Evolutionary conservation across 2,329 filamentous ascomycete genomes (phyloP).

Genomic region (Colletotrichum sp.): DNA sequence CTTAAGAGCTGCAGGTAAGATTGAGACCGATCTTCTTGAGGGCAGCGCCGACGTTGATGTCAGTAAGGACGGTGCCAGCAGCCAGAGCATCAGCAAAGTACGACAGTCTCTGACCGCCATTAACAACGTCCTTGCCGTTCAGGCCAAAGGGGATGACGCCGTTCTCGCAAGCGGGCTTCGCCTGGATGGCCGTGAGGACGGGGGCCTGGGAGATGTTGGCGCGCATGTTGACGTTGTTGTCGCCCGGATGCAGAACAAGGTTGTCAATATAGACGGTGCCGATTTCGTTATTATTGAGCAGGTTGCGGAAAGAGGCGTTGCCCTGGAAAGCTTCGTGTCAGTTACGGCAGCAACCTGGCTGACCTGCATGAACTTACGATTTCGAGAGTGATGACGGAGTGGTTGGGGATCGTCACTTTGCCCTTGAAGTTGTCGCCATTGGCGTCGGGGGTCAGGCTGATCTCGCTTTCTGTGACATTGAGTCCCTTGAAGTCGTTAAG

Average conservation of each 20-base stretch:
- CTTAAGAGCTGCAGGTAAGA: background rate
- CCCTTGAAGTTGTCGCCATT: slow-evolving; percentile 67
- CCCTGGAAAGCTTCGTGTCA: slow-evolving; percentile 46
- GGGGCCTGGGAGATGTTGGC: slow-evolving; percentile 56
- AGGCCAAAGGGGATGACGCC: slow-evolving; percentile 62
- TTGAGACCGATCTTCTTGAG: slow-evolving; percentile 27
- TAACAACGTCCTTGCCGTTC: slow-evolving; percentile 55
- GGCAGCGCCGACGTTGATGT: slow-evolving; percentile 52
- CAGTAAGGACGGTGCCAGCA: slow-evolving; percentile 54
- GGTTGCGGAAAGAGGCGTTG: slow-evolving; percentile 67
- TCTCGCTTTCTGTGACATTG: slow-evolving; percentile 52
- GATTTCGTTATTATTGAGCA: slow-evolving; percentile 53
- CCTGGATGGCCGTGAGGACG: slow-evolving; percentile 48
- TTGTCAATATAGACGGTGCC: slow-evolving; percentile 64
- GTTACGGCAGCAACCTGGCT: background rate
- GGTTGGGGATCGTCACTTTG: slow-evolving; percentile 66
- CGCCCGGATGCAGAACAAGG: slow-evolving; percentile 62
- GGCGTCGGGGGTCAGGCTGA: slow-evolving; percentile 43
- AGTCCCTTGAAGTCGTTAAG: slow-evolving; percentile 63
- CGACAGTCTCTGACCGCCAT: slow-evolving; percentile 54
- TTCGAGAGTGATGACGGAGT: slow-evolving; percentile 66
- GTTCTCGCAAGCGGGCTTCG: slow-evolving; percentile 55
- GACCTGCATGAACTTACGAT: slow-evolving; percentile 51
- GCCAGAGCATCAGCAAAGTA: slow-evolving; percentile 64
- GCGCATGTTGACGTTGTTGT: slow-evolving; percentile 60